A percentile compares a stretch with the other conserved stretches of the same genome.
phyloP scores from a whole-genome alignment of 176 grass and related monocot species.

The Aegilops tauschii region DNA sequence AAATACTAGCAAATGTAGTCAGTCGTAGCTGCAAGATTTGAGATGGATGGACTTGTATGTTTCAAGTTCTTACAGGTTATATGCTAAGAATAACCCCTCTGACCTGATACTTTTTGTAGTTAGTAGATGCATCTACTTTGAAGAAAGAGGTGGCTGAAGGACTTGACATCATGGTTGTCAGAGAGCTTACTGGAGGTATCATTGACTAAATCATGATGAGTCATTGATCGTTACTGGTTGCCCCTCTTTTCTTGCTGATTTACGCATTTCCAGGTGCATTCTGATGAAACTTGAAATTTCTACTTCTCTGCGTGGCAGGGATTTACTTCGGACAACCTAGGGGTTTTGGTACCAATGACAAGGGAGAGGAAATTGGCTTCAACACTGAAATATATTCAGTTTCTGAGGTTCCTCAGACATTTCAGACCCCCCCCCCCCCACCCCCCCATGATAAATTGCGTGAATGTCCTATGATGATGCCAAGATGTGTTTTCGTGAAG shows the following conservation, averaged over 20 bases:
- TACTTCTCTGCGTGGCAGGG: constrained; percentile 11
- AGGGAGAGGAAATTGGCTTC: constrained; percentile 74
- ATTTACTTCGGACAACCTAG: constrained; percentile 81
- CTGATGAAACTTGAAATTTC: neutral
- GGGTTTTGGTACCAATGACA: constrained; percentile 79
- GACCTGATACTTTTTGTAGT: constrained; percentile 40
- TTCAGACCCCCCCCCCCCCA: neutral
- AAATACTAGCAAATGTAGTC: neutral
- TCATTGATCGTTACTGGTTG: neutral
- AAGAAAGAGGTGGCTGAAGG: constrained; percentile 90
- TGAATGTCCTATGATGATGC: neutral
- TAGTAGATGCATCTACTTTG: constrained; percentile 86
- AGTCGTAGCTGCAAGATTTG: neutral
- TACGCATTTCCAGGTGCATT: neutral
- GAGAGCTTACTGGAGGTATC: constrained; percentile 93
- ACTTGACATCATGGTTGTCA: constrained; percentile 94
- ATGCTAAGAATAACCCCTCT: neutral
- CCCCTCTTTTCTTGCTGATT: neutral
- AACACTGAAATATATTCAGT: constrained; percentile 91
- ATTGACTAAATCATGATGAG: neutral
- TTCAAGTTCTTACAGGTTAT: neutral
- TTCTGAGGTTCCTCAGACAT: constrained; percentile 51
- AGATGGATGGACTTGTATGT: neutral
- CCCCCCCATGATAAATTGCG: neutral
- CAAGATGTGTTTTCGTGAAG: neutral